Conservation (phyloP, 805 yeast species). For the Candida morakotiae region DNA sequence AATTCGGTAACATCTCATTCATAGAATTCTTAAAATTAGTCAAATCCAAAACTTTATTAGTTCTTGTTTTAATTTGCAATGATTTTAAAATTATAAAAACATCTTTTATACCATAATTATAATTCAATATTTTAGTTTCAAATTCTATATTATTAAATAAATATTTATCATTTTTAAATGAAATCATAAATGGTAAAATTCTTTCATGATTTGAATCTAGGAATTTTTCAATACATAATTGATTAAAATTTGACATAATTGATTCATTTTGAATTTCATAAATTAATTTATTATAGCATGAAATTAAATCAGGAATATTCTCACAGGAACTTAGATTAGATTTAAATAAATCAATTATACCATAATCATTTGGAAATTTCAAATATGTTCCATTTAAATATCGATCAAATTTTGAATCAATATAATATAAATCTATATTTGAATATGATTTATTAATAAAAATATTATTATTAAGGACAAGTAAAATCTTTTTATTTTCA, state of each 20-base stretch:
- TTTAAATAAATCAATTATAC: slow-evolving; percentile 7
- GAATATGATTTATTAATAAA: slow-evolving; percentile 4
- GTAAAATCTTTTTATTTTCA: slow-evolving; percentile 5
- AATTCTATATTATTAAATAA: not conserved
- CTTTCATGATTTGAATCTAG: not conserved
- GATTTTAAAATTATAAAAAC: slow-evolving; percentile 1
- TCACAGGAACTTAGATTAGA: not conserved
- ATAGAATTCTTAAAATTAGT: not conserved
- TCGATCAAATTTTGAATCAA: slow-evolving; percentile 6
- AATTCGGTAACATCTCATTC: not conserved
- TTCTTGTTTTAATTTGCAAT: not conserved
- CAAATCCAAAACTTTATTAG: not conserved
- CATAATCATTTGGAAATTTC: slow-evolving; percentile 8
- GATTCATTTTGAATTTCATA: slow-evolving; percentile 6
- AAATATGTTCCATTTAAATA: not conserved
- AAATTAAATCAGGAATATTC: not conserved
- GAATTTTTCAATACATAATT: slow-evolving; percentile 2
- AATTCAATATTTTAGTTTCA: slow-evolving; percentile 2
- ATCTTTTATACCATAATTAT: slow-evolving; percentile 8
- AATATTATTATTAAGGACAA: slow-evolving; percentile 7
- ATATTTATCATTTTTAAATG: not conserved
- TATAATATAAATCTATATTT: slow-evolving; percentile 8
- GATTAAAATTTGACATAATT: slow-evolving; percentile 2
- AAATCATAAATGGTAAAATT: not conserved
- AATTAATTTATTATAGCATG: slow-evolving; percentile 1